These are phyloP conservation scores for Capsicum baccatum DNA, from an alignment of 257 asterid genomes.

Conservation along the genomic window DNA sequence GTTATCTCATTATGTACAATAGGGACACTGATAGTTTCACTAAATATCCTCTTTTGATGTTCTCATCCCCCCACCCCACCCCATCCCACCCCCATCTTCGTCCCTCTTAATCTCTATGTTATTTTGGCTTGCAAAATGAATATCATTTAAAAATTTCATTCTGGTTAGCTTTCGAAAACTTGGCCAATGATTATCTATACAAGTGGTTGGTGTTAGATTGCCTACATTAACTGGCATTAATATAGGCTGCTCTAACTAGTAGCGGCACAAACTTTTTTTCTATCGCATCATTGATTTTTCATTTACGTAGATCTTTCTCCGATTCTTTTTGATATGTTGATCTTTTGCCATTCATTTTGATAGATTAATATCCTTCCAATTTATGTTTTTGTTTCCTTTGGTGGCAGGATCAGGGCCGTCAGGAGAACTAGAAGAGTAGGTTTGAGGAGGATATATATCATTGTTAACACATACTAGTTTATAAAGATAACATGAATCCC, in stretches of 20 bases:
- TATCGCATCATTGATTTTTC: neutral
- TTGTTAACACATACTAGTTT: too few relatives aligned
- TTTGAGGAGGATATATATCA: neutral
- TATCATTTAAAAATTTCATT: too few relatives aligned
- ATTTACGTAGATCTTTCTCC: neutral
- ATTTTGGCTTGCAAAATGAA: too few relatives aligned
- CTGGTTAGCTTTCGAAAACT: too few relatives aligned
- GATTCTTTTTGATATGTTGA: neutral
- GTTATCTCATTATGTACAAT: constrained; percentile 10
- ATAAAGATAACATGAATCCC: too few relatives aligned
- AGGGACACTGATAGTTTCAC: neutral
- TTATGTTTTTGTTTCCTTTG: neutral
- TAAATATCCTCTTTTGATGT: neutral
- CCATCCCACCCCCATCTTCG: neutral
- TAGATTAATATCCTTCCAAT: neutral
- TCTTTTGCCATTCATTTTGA: neutral
- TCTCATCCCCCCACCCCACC: neutral
- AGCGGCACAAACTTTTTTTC: constrained; percentile 6
- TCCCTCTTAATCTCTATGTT: too few relatives aligned
- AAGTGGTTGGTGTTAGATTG: too few relatives aligned
- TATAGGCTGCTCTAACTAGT: neutral
- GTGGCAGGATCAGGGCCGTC: constrained; percentile 14
- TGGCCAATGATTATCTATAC: too few relatives aligned
- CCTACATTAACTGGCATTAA: too few relatives aligned
- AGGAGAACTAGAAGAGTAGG: neutral